Evolutionary conservation across 2,329 filamentous ascomycete genomes (phyloP).

Genomic region (Verticillium dahliae): DNA sequence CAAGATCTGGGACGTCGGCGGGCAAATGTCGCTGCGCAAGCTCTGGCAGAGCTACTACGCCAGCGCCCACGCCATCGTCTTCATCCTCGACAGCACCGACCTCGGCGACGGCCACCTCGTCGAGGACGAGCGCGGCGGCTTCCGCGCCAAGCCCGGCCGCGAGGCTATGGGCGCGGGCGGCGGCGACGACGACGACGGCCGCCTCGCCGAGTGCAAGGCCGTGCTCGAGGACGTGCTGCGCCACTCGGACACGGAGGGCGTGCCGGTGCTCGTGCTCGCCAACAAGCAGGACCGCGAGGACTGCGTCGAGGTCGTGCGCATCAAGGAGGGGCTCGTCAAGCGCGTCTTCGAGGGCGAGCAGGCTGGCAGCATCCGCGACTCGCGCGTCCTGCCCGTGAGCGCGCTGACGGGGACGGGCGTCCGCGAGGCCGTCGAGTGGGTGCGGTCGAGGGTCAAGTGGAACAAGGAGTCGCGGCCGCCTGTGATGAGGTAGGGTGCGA

Average conservation of each 20-base stretch:
- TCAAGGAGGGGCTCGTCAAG: slow-evolving; percentile 94
- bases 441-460: slow-evolving; percentile 87
- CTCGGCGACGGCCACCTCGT: slow-evolving; percentile 74
- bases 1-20: slow-evolving; percentile 97
- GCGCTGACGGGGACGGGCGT: slow-evolving; percentile 87
- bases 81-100: slow-evolving; percentile 93
- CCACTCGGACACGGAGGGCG: slow-evolving; percentile 80
- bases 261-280: slow-evolving; percentile 84
- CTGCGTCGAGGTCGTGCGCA: slow-evolving; percentile 92
- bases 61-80: slow-evolving; percentile 92
- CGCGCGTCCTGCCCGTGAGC: slow-evolving; percentile 82
- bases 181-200: slow-evolving; percentile 37
- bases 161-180: slow-evolving; percentile 3
- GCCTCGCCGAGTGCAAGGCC: slow-evolving; percentile 80
- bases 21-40: slow-evolving; percentile 79
- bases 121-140: background rate
- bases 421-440: slow-evolving; percentile 93
- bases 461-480: slow-evolving; percentile 91
- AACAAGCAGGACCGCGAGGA: slow-evolving; percentile 98
- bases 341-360: slow-evolving; percentile 95
- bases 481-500: slow-evolving; percentile 67
- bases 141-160: background rate
- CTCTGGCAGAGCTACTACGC: slow-evolving; percentile 96
- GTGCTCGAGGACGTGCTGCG: slow-evolving; percentile 88
- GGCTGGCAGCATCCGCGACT: slow-evolving; percentile 79